Evolutionary conservation across 1,284 basidiomycete species (phyloP).

Genomic region (Pisolithus thermaeus): DNA sequence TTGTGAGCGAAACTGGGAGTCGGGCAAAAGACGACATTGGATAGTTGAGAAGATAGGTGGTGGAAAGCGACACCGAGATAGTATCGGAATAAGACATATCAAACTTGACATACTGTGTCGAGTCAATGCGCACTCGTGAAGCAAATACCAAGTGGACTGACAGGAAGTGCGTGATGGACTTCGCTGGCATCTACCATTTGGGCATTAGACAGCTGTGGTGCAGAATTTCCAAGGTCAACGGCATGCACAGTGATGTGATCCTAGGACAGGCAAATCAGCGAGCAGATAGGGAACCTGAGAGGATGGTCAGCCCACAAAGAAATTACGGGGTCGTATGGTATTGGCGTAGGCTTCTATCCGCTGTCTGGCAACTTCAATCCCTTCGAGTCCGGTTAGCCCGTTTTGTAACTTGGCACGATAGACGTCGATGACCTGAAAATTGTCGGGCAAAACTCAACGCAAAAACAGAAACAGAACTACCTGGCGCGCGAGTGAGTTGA

Average conservation of each 20-base stretch:
- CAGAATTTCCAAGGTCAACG: constrained; percentile 64
- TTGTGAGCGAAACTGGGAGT: constrained; percentile 71
- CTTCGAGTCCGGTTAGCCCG: constrained; percentile 54
- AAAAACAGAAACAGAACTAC: constrained; percentile 31
- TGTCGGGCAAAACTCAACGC: not conserved
- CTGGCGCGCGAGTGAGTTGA: constrained; percentile 65
- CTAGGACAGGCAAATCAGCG: constrained; percentile 32
- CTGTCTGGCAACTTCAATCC: constrained; percentile 65
- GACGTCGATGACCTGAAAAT: constrained; percentile 53
- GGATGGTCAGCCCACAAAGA: constrained; percentile 46
- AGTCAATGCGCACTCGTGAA: constrained; percentile 6
- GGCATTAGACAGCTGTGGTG: constrained; percentile 59
- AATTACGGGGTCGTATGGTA: constrained; percentile 56
- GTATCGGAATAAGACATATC: constrained; percentile 67
- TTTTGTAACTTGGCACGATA: constrained; percentile 68
- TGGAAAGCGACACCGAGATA: constrained; percentile 71
- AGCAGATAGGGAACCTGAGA: not conserved
- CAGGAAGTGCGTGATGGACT: constrained; percentile 8
- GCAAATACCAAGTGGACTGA: constrained; percentile 10
- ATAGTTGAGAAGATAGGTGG: constrained; percentile 78
- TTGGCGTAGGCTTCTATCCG: constrained; percentile 70
- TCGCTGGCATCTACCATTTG: constrained; percentile 32
- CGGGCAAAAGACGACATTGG: constrained; percentile 75
- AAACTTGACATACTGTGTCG: constrained; percentile 40
- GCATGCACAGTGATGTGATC: constrained; percentile 73